A percentile compares a stretch with the other conserved stretches of the same genome.
Evolutionary conservation across 805 yeast genomes (phyloP).

Genomic region (Yarrowia hollandica): DNA sequence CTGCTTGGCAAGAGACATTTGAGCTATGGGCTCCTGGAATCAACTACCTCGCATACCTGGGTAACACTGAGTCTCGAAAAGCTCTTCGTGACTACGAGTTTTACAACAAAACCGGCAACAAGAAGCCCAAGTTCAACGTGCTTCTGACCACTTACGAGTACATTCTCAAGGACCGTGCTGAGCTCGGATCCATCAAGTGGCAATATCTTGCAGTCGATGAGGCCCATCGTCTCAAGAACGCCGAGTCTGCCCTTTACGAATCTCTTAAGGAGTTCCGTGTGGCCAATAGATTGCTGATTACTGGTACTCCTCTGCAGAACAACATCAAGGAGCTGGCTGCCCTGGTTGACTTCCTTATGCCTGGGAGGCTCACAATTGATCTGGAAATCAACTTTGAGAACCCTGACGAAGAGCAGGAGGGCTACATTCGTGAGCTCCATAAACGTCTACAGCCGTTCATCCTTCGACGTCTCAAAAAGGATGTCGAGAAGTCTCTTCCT

Average conservation of each 20-base stretch:
- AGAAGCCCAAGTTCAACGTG: constrained; percentile 86
- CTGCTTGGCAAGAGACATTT: constrained; percentile 99
- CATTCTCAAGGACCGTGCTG: constrained; percentile 81
- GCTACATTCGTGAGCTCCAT: constrained; percentile 82
- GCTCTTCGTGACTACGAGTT: constrained; percentile 84
- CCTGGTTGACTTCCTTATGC: constrained; percentile 90
- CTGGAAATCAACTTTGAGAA: constrained; percentile 94
- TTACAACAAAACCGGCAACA: constrained; percentile 56
- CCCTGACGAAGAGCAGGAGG: constrained; percentile 84
- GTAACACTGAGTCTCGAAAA: constrained; percentile 82
- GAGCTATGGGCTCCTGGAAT: constrained; percentile 97
- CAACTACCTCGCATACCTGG: constrained; percentile 88
- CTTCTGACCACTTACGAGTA: constrained; percentile 94
- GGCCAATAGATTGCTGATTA: constrained; percentile 80
- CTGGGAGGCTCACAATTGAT: constrained; percentile 85
- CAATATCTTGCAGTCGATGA: constrained; percentile 97
- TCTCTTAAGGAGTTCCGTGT: constrained; percentile 80
- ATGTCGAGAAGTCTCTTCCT: constrained; percentile 95
- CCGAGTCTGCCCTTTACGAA: constrained; percentile 90
- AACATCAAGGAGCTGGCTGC: constrained; percentile 96
- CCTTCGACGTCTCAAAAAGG: constrained; percentile 89
- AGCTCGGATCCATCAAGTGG: constrained; percentile 85
- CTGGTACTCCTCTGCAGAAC: constrained; percentile 98
- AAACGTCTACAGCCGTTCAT: constrained; percentile 86
- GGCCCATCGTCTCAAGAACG: constrained; percentile 94